A percentile compares a stretch with the other conserved stretches of the same genome.
Evolutionary conservation across 495 filamentous ascomycete species (phyloP).

Genomic region (Copromyces sp.): DNA sequence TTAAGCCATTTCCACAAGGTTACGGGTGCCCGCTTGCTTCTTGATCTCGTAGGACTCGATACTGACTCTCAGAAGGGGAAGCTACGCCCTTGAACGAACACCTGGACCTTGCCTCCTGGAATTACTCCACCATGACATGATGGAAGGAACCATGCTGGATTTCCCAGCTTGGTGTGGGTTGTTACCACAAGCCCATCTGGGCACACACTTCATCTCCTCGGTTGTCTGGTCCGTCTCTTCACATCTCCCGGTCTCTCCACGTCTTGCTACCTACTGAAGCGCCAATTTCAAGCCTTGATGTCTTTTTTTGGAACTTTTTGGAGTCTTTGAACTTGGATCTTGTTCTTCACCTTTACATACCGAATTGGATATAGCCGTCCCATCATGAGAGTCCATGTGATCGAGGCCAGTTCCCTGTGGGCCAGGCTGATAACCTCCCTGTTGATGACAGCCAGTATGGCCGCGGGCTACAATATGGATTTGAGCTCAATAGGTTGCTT

Average conservation of each 20-base stretch:
- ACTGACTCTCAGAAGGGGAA: background rate
- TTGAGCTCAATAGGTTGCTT: conserved; percentile 20
- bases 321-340: background rate
- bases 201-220: background rate
- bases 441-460: conserved; percentile 4
- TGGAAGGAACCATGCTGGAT: background rate
- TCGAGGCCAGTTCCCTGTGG: background rate
- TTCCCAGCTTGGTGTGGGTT: background rate
- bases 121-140: background rate
- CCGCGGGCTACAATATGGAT: conserved; percentile 19
- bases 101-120: background rate
- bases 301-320: background rate
- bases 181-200: background rate
- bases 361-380: background rate
- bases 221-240: background rate
- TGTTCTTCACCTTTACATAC: background rate
- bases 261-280: background rate
- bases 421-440: conserved; percentile 3
- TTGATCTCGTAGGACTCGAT: background rate
- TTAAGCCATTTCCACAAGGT: background rate
- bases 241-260: background rate
- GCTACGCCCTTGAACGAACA: background rate
- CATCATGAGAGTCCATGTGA: conserved; percentile 2
- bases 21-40: background rate
- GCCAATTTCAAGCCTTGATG: background rate